These are phyloP conservation scores for Tylopilus felleus DNA, from an alignment of 768 basidiomycete genomes.

Conservation along the genomic window DNA sequence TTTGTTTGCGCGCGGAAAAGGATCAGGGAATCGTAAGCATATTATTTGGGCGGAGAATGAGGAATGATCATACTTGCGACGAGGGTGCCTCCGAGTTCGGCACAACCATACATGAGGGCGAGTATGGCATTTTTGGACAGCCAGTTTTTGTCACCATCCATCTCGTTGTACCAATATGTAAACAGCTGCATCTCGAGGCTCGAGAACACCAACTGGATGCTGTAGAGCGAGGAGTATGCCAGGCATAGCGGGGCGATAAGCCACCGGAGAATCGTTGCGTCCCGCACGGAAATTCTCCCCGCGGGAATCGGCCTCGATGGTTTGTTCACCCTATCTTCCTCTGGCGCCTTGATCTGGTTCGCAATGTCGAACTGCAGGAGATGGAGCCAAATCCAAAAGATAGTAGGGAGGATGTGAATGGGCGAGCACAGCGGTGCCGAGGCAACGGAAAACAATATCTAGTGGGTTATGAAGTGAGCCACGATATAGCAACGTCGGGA, in stretches of 20 bases:
- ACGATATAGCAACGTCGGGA: background rate
- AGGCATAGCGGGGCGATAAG: slow-evolving; percentile 34
- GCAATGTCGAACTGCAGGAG: slow-evolving; percentile 43
- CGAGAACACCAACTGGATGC: slow-evolving; percentile 29
- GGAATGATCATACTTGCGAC: slow-evolving; percentile 30
- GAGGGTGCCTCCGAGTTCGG: slow-evolving; percentile 38
- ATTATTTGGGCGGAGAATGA: background rate
- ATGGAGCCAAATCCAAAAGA: slow-evolving; percentile 46
- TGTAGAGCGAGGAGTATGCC: slow-evolving; percentile 32
- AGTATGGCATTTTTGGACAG: slow-evolving; percentile 38
- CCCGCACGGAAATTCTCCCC: slow-evolving; percentile 35
- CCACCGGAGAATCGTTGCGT: slow-evolving; percentile 38
- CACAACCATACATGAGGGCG: slow-evolving; percentile 36
- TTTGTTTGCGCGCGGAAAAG: background rate
- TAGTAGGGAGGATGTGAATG: slow-evolving; percentile 21
- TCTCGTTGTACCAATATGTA: slow-evolving; percentile 39
- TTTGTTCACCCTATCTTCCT: slow-evolving; percentile 45
- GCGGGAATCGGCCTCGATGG: slow-evolving; percentile 45
- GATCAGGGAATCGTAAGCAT: background rate
- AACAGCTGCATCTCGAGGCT: slow-evolving; percentile 35
- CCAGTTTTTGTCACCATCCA: slow-evolving; percentile 37
- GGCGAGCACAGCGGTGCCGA: slow-evolving; percentile 30
- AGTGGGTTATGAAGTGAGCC: background rate
- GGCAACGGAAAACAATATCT: slow-evolving; percentile 35
- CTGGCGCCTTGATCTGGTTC: slow-evolving; percentile 41